A percentile compares a stretch with the other conserved stretches of the same genome.
These are phyloP conservation scores for Phaffomyces antillensis DNA, from an alignment of 805 yeast species.

Conservation along the genomic window DNA sequence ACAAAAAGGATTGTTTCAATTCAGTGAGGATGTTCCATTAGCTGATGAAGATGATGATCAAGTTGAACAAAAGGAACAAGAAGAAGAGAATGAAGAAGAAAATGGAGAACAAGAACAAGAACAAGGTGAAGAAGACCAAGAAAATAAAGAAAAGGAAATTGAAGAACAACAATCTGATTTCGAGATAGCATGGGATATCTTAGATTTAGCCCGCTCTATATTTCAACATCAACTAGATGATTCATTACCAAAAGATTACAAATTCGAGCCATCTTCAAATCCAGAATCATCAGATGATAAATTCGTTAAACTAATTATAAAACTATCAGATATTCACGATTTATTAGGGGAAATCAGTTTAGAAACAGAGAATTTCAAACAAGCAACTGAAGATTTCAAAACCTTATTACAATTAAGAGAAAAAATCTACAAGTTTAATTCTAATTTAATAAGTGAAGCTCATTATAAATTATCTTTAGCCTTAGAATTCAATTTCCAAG, in stretches of 20 bases:
- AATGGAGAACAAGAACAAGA: constrained; percentile 21
- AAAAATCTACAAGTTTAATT: constrained; percentile 40
- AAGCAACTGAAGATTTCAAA: constrained; percentile 65
- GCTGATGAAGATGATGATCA: constrained; percentile 27
- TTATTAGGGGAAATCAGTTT: constrained; percentile 83
- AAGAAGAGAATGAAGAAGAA: constrained; percentile 20
- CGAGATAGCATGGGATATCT: constrained; percentile 81
- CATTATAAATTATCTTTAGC: constrained; percentile 79
- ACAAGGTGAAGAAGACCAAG: constrained; percentile 10
- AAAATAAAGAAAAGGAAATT: constrained; percentile 20
- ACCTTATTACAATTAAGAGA: constrained; percentile 48
- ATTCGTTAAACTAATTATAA: constrained; percentile 34
- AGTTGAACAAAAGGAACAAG: constrained; percentile 10
- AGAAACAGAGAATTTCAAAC: constrained; percentile 81
- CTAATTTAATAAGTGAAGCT: constrained; percentile 65
- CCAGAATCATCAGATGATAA: constrained; percentile 25
- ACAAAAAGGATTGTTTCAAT: constrained; percentile 24
- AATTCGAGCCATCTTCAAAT: constrained; percentile 6
- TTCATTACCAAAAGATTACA: constrained; percentile 16
- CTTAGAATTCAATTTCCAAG: constrained; percentile 58
- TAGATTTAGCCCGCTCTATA: constrained; percentile 69
- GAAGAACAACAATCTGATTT: constrained; percentile 62
- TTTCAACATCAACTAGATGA: constrained; percentile 34
- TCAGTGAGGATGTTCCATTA: constrained; percentile 31
- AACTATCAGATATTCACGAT: constrained; percentile 68